These are phyloP conservation scores for Tranzscheliella williamsii DNA, from an alignment of 1,284 basidiomycete species.

Conservation along the genomic window DNA sequence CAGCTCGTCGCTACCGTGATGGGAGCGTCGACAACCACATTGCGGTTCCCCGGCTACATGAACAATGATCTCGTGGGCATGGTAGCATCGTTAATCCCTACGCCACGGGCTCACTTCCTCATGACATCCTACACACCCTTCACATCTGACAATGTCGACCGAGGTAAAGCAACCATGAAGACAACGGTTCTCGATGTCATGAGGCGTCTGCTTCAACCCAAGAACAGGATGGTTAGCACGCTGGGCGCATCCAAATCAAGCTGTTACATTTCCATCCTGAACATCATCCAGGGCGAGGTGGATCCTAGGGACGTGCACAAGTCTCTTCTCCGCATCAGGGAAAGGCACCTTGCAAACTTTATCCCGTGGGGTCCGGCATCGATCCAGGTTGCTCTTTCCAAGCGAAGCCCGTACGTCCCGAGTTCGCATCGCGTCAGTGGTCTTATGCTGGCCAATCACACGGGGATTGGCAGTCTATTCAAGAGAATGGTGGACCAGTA, in stretches of 20 bases:
- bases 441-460: conserved; percentile 98
- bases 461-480: conserved; percentile 82
- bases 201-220: conserved; percentile 94
- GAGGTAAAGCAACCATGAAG: conserved; percentile 60
- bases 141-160: conserved; percentile 73
- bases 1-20: conserved; percentile 60
- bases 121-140: conserved; percentile 99
- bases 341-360: conserved; percentile 93
- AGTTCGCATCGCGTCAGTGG: conserved; percentile 90
- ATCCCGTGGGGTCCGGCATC: conserved; percentile 99
- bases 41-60: conserved; percentile 98
- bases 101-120: conserved; percentile 97
- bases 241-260: conserved; percentile 53
- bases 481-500: conserved; percentile 96
- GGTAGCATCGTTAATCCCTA: conserved; percentile 94
- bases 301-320: conserved; percentile 99
- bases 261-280: conserved; percentile 90
- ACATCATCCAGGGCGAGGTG: conserved; percentile 96
- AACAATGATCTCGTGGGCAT: conserved; percentile 95
- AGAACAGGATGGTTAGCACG: conserved; percentile 99
- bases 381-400: conserved; percentile 94
- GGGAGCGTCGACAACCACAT: conserved; percentile 90
- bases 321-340: conserved; percentile 91
- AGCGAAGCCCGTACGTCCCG: conserved; percentile 83
- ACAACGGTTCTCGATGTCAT: conserved; percentile 84